A percentile compares a stretch with the other conserved stretches of the same genome.
Evolutionary conservation across 148 eudicot genomes (phyloP).

Genomic region (Arbutus unedo): DNA sequence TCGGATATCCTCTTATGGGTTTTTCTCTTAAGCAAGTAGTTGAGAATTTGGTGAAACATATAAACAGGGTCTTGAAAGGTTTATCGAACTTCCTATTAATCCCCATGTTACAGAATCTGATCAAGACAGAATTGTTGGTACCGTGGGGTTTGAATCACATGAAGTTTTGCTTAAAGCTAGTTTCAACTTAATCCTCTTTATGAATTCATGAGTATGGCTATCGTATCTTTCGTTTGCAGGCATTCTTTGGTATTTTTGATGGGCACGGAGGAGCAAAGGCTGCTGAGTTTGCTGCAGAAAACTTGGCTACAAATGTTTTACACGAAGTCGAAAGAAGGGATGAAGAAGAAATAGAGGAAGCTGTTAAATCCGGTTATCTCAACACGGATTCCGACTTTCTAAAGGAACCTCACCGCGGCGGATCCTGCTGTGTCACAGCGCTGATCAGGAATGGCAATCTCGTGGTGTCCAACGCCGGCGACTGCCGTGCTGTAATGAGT

Average conservation of each 20-base stretch:
- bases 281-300: conserved; percentile 55
- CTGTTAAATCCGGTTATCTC: conserved; percentile 47
- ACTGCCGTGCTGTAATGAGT: conserved; percentile 68
- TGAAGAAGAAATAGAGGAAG: conserved; percentile 25
- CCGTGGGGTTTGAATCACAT: background rate
- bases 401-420: conserved; percentile 41
- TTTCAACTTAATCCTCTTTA: no score
- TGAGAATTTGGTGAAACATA: no score
- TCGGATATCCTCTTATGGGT: no score
- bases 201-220: background rate
- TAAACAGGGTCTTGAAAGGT: no score
- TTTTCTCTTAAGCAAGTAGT: no score
- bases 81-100: no score
- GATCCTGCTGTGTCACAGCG: conserved; percentile 58
- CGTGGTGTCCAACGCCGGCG: conserved; percentile 63
- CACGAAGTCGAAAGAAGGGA: conserved; percentile 26
- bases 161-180: background rate
- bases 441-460: conserved; percentile 36
- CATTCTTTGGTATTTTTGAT: conserved; percentile 62
- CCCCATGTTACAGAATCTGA: no score
- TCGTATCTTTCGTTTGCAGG: conserved; percentile 22
- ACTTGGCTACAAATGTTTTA: conserved; percentile 43
- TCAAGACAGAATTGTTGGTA: background rate
- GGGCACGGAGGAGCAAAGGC: conserved; percentile 80
- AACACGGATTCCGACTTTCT: conserved; percentile 46